Percentiles rank a stretch among this genome's conserved stretches.
These are phyloP conservation scores for Auricularia cornea DNA, from an alignment of 768 basidiomycete genomes.

Conservation along the genomic window DNA sequence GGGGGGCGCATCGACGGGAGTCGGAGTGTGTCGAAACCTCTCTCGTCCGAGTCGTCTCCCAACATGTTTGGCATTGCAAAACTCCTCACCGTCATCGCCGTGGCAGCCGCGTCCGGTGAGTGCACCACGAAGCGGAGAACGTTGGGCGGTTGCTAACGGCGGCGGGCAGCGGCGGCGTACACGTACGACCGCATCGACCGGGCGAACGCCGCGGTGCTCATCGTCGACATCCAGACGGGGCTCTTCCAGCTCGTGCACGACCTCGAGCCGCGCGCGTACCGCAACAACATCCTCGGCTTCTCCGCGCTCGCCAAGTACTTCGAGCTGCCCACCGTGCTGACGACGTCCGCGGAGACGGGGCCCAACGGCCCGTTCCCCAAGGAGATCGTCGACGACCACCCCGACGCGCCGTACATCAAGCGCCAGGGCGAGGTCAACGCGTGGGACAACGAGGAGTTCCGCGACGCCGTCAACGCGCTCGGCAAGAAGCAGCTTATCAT, in stretches of 20 bases:
- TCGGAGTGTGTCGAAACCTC: too few relatives aligned
- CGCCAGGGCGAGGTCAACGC: conserved; percentile 43
- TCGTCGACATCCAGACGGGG: conserved; percentile 44
- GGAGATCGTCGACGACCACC: conserved; percentile 39
- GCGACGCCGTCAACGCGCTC: conserved; percentile 38
- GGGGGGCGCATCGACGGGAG: too few relatives aligned
- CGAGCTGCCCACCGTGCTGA: conserved; percentile 38
- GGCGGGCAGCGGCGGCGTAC: conserved; percentile 12
- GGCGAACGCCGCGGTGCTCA: conserved; percentile 33
- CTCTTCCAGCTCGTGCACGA: conserved; percentile 40
- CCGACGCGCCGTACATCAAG: conserved; percentile 36
- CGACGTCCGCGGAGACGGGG: conserved; percentile 36
- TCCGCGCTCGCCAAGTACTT: conserved; percentile 38
- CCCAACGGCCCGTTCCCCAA: conserved; percentile 41
- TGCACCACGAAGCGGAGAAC: too few relatives aligned
- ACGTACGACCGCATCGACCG: conserved; percentile 37
- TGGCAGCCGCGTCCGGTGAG: too few relatives aligned
- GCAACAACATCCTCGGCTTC: conserved; percentile 40
- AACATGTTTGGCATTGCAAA: too few relatives aligned
- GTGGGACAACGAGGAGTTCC: conserved; percentile 44
- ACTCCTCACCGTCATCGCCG: too few relatives aligned
- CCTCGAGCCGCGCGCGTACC: conserved; percentile 28
- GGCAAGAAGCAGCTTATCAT: conserved; percentile 44
- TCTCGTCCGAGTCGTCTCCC: too few relatives aligned
- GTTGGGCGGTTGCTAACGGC: too few relatives aligned